phyloP scores from a whole-genome alignment of 257 asterid species.

The Ilex asprella region DNA sequence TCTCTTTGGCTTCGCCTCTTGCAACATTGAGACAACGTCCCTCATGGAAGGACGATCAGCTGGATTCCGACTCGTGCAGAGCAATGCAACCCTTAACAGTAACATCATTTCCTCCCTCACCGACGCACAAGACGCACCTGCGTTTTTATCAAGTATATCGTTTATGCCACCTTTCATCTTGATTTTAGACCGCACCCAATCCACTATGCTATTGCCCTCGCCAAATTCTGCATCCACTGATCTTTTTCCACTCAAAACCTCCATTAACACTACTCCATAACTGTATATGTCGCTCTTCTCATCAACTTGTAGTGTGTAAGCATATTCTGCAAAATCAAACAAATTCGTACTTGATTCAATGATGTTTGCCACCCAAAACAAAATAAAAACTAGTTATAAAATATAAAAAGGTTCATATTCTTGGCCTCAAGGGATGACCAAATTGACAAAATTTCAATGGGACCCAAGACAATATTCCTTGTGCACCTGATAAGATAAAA shows the following conservation, averaged over 20 bases:
- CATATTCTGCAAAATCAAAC: slow-evolving; percentile 51
- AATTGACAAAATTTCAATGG: too few relatives aligned
- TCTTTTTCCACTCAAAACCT: slow-evolving; percentile 64
- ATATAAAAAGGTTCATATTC: neutral
- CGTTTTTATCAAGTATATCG: slow-evolving; percentile 59
- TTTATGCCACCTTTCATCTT: slow-evolving; percentile 36
- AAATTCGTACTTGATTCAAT: neutral
- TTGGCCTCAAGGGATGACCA: slow-evolving; percentile 43
- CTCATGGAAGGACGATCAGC: slow-evolving; percentile 91
- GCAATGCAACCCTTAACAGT: slow-evolving; percentile 69
- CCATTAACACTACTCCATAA: slow-evolving; percentile 82
- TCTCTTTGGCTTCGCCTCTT: slow-evolving; percentile 68
- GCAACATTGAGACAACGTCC: slow-evolving; percentile 83
- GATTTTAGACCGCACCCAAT: slow-evolving; percentile 63
- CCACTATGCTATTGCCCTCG: slow-evolving; percentile 80
- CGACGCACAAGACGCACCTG: slow-evolving; percentile 54
- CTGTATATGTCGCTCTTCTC: slow-evolving; percentile 96
- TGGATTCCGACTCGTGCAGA: slow-evolving; percentile 81
- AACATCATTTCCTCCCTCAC: slow-evolving; percentile 87
- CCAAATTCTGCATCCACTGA: slow-evolving; percentile 82
- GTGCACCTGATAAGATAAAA: too few relatives aligned
- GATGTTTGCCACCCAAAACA: too few relatives aligned
- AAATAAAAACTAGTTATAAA: too few relatives aligned
- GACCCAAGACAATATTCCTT: too few relatives aligned
- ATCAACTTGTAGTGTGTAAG: slow-evolving; percentile 85